These are phyloP conservation scores for Atalantia buxifolia DNA, from an alignment of 345 rosid species.

Conservation along the genomic window DNA sequence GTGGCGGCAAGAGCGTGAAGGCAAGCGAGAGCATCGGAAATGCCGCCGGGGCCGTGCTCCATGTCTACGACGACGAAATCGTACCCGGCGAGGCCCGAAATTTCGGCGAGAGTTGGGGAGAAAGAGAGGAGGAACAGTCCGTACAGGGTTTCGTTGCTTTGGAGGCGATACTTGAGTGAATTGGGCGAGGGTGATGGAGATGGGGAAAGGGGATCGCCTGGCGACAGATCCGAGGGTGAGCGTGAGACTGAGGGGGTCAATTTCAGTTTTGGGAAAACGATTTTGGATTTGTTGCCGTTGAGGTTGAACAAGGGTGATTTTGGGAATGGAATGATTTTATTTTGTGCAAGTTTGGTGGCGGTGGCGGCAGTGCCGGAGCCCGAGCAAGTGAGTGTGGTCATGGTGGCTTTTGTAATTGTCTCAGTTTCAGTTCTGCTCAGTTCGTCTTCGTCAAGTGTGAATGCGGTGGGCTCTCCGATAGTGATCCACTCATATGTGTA, in stretches of 20 bases:
- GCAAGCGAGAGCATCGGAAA: constrained; percentile 62
- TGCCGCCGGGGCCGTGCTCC: constrained; percentile 96
- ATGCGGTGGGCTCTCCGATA: background rate
- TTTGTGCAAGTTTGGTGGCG: constrained; percentile 12
- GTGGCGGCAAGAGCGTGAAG: constrained; percentile 66
- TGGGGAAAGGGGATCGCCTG: constrained; percentile 18
- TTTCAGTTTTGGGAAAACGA: constrained; percentile 21
- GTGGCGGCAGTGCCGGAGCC: background rate
- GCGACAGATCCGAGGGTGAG: constrained; percentile 26
- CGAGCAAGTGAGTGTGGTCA: constrained; percentile 18
- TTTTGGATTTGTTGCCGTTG: constrained; percentile 26
- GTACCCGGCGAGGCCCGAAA: constrained; percentile 77
- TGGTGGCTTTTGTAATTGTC: background rate
- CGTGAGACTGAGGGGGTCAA: constrained; percentile 20
- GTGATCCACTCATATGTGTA: background rate
- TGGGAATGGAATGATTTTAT: background rate
- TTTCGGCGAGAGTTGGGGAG: constrained; percentile 94
- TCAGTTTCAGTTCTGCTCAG: background rate
- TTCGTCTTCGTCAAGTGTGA: background rate
- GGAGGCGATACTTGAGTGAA: constrained; percentile 75
- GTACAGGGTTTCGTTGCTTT: constrained; percentile 67
- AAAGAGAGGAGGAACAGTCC: constrained; percentile 79
- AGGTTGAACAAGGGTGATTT: background rate
- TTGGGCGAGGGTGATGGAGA: constrained; percentile 1
- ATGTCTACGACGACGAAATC: constrained; percentile 87